Evolutionary conservation across 1,284 basidiomycete species (phyloP), one percentile per base, ranked within the genome.

Genomic region (Melanopsichium pennsylvanicum): DNA sequence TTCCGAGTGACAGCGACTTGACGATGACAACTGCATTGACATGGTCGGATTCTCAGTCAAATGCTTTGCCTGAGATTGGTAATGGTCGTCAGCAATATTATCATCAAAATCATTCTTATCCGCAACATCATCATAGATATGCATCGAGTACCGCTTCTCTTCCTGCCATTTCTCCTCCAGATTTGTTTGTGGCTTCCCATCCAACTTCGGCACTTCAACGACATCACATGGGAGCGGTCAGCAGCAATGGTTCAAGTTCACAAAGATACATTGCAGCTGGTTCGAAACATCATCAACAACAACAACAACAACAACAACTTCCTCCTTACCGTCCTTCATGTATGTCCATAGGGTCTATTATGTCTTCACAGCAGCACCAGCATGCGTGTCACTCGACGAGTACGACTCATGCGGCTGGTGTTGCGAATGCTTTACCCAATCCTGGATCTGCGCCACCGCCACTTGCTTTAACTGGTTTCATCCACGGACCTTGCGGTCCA

Each of bases 41-140:
- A 15, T 11, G 41, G 6, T 31, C 48, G 21, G 49, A 52, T 23
- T n/a, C 43, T 4, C 36, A 48, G 6, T 44, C 56, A 22, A 47
- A 51, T 23, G n/a, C 35, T 15, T 31, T 57, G 19, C 22, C 48
- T 3, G 54, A 63, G 15, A 38, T 56, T 31, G 45, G 45, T 12
- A n/a, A n/a, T n/a, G n/a, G n/a, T n/a, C n/a, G n/a, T n/a, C n/a
- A n/a, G n/a, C n/a, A n/a, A n/a, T n/a, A n/a, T n/a, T n/a, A n/a
- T n/a, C n/a, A n/a, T n/a, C n/a, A n/a, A n/a, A n/a, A n/a, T n/a
- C n/a, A n/a, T n/a, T n/a, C n/a, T n/a, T n/a, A n/a, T n/a, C n/a
- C n/a, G n/a, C n/a, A n/a, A n/a, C n/a, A n/a, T n/a, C 47, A 62
- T 29, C 51, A 62, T 19, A 46, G 52, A 7, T 44, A 57, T 29